Conservation (phyloP, 768 basidiomycete genomes). For the Pisolithus tinctorius region DNA sequence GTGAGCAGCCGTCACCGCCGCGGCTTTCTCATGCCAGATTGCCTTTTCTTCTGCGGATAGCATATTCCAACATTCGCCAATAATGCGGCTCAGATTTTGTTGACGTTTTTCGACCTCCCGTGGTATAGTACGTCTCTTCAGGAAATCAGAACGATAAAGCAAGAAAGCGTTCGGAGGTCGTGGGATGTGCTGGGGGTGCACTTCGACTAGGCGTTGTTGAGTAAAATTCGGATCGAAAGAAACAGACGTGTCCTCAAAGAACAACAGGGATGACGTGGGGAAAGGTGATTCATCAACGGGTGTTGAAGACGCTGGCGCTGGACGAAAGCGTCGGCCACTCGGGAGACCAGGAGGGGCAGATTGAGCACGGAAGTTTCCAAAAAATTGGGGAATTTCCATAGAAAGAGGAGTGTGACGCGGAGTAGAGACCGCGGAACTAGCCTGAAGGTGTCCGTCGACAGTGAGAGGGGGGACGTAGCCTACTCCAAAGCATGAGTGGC, state of each 20-base stretch:
- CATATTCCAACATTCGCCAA: conserved; percentile 47
- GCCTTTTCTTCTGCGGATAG: conserved; percentile 29
- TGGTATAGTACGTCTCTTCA: conserved; percentile 37
- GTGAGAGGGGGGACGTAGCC: conserved; percentile 1
- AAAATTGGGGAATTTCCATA: not conserved
- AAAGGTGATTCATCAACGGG: conserved; percentile 1
- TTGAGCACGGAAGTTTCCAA: conserved; percentile 2
- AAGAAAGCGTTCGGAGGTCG: conserved; percentile 55
- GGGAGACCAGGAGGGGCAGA: conserved; percentile 8
- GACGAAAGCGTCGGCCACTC: not conserved
- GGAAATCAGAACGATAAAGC: conserved; percentile 46
- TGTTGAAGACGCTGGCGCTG: not conserved
- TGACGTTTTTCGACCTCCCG: conserved; percentile 43
- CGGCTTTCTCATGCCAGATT: conserved; percentile 30
- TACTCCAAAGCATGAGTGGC: not conserved
- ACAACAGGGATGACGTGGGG: conserved; percentile 1
- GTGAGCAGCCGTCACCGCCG: conserved; percentile 21
- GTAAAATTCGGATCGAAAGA: not conserved
- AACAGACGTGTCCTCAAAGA: conserved; percentile 2
- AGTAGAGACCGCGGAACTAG: not conserved
- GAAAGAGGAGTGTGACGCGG: not conserved
- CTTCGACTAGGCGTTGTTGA: not conserved
- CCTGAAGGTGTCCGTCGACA: not conserved
- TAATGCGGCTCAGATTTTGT: conserved; percentile 48
- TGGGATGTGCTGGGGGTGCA: conserved; percentile 29